Conservation (phyloP, 495 filamentous ascomycete species). For the Lentithecium fluviatile region DNA sequence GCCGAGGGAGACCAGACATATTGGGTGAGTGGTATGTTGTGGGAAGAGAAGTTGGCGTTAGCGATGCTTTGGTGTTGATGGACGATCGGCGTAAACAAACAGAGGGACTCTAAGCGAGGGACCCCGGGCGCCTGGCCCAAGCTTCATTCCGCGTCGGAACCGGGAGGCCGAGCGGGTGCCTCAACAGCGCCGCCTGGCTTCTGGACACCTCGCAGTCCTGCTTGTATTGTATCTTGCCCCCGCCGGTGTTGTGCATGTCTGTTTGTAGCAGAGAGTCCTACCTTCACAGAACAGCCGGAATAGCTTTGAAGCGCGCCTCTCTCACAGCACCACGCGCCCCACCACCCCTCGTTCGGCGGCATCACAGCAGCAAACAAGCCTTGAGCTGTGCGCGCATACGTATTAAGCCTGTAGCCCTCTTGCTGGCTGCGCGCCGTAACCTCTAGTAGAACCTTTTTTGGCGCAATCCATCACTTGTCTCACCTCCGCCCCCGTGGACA, state of each 20-base stretch:
- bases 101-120: neutral
- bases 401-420: too few species aligned
- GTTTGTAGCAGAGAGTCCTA: too few species aligned
- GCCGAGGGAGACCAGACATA: slow-evolving; percentile 32
- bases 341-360: slow-evolving; percentile 1
- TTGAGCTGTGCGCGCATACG: neutral
- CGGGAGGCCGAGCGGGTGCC: too few species aligned
- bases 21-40: slow-evolving; percentile 4
- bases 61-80: slow-evolving; percentile 16
- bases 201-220: too few species aligned
- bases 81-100: neutral
- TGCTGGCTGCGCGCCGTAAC: neutral
- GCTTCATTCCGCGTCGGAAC: neutral
- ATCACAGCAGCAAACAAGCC: neutral
- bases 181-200: too few species aligned
- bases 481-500: slow-evolving; percentile 23
- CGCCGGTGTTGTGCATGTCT: too few species aligned
- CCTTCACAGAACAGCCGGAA: too few species aligned
- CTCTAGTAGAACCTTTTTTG: too few species aligned
- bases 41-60: slow-evolving; percentile 20
- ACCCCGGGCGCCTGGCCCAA: neutral
- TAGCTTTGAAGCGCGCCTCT: too few species aligned
- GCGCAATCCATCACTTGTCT: slow-evolving; percentile 4
- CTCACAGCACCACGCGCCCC: neutral
- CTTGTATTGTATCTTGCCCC: too few species aligned